Evolutionary conservation across 345 rosid species (phyloP), one percentile per base, ranked within the genome.

Genomic region (Raphanus raphanistrum): DNA sequence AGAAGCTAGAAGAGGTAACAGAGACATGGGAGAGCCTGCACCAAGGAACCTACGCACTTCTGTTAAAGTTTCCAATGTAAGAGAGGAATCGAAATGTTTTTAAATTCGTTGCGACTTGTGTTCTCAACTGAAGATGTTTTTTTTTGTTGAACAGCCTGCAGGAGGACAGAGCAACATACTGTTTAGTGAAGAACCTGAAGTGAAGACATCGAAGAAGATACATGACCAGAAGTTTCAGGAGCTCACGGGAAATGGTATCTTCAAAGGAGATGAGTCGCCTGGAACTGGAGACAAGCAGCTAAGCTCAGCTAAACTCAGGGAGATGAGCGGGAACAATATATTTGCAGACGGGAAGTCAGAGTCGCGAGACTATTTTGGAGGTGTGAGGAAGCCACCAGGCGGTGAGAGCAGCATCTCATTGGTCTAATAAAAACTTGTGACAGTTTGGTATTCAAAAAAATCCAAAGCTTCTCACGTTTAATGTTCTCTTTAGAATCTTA

Each of bases 331-430:
- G 77, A 89, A 69, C 68, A 73, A 90, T 84, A 92, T 92, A 5
- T 92, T 92, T 68, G 81, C 98, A 2, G 98, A 92, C 26, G 96
- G 90, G 27, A 90, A 90, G 84, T 87, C 70, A 8, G 96, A 89
- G 75, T 83, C 88, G 29, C 76, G 96, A 25, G 96, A 89, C 77
- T 90, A 83, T 75, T 75, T 88, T 28, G 94, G 96, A 2, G 97
- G 97, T 5, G 89, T 87, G 25, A 90, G 94, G 75, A 88, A 90
- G 84, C 96, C 97, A 48, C 96, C 97, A 0, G 97, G 97, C 2
- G 97, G 97, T 4, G 96, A 92, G 82, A 92, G 97, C 86, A 92
- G 90, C 92, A 90, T 92, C 63, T 73, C 82, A 1, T 17, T 79
- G 60, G 82, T 79, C 50, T 79, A 73, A 21, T 21, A 73, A 32